A percentile compares a stretch with the other conserved stretches of the same genome.
Evolutionary conservation across 2,329 filamentous ascomycete species (phyloP).

Genomic region (Hypoxylon sp.): DNA sequence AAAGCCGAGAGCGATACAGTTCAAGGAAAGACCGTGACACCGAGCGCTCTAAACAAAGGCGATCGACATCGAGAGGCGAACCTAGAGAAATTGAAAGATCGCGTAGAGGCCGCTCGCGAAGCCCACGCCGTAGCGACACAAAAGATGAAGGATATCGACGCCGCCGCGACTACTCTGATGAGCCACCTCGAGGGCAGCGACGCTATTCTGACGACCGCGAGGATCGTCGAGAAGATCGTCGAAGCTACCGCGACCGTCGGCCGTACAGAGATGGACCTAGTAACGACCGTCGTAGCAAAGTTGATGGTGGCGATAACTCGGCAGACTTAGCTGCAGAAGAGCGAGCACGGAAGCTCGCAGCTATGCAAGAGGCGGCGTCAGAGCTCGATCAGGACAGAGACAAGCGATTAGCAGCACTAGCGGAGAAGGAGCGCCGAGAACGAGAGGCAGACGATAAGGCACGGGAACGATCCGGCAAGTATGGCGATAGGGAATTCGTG

Average conservation of each 20-base stretch:
- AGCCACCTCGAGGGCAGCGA: slow-evolving; percentile 46
- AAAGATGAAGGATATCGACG: slow-evolving; percentile 54
- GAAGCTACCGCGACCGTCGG: slow-evolving; percentile 48
- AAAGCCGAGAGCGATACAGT: slow-evolving; percentile 56
- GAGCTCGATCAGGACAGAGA: slow-evolving; percentile 80
- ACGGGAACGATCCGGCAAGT: slow-evolving; percentile 70
- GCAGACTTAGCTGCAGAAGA: slow-evolving; percentile 60
- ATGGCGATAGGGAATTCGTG: slow-evolving; percentile 75
- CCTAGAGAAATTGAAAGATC: slow-evolving; percentile 42
- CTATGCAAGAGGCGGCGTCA: slow-evolving; percentile 79
- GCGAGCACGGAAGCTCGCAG: slow-evolving; percentile 76
- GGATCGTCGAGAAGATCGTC: slow-evolving; percentile 50
- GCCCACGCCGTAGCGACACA: slow-evolving; percentile 52
- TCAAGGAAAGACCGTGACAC: slow-evolving; percentile 49
- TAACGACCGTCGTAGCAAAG: slow-evolving; percentile 42
- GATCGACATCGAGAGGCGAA: slow-evolving; percentile 44
- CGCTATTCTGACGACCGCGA: slow-evolving; percentile 45
- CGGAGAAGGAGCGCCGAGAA: slow-evolving; percentile 74
- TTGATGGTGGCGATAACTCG: slow-evolving; percentile 36
- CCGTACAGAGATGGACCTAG: slow-evolving; percentile 43
- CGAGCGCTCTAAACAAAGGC: slow-evolving; percentile 43
- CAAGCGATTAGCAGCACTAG: slow-evolving; percentile 75
- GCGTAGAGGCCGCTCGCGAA: slow-evolving; percentile 53
- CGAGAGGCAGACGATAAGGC: slow-evolving; percentile 77
- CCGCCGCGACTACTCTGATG: slow-evolving; percentile 51